Evolutionary conservation across 177 flowering plant genomes (phyloP).

Genomic region (Tripterygium wilfordii): DNA sequence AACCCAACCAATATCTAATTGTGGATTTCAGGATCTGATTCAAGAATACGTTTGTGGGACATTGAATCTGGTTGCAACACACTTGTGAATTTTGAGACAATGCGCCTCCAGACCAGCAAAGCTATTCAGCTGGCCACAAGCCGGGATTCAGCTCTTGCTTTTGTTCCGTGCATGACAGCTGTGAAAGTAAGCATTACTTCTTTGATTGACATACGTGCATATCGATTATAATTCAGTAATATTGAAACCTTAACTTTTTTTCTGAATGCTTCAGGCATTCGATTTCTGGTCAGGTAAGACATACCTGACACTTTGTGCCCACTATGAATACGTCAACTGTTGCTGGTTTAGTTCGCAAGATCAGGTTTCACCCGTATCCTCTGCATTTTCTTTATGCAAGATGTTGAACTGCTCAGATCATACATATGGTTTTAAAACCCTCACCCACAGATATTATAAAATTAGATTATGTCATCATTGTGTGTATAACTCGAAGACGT

Average conservation of each 20-base stretch:
- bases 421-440: too few species aligned
- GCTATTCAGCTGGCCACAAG: conserved; percentile 63
- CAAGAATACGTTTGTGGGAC: conserved; percentile 90
- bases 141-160: conserved; percentile 64
- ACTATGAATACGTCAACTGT: conserved; percentile 84
- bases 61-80: conserved; percentile 88
- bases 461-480: too few species aligned
- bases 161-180: conserved; percentile 89
- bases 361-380: conserved; percentile 47
- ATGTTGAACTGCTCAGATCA: too few species aligned
- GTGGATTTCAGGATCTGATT: conserved; percentile 78
- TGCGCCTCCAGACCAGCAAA: conserved; percentile 67
- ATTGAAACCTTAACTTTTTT: background rate
- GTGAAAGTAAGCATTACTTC: conserved; percentile 46
- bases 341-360: conserved; percentile 80
- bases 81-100: conserved; percentile 75
- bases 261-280: conserved; percentile 53
- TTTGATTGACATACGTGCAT: background rate
- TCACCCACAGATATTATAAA: too few species aligned
- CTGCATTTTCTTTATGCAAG: background rate
- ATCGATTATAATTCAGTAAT: background rate
- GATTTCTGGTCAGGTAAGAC: conserved; percentile 86
- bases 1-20: too few species aligned
- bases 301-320: conserved; percentile 60
- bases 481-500: too few species aligned